Evolutionary conservation across 108 stramenopile genomes (phyloP), one percentile per base, ranked within the genome.

Genomic region (Epipyxis sp.): DNA sequence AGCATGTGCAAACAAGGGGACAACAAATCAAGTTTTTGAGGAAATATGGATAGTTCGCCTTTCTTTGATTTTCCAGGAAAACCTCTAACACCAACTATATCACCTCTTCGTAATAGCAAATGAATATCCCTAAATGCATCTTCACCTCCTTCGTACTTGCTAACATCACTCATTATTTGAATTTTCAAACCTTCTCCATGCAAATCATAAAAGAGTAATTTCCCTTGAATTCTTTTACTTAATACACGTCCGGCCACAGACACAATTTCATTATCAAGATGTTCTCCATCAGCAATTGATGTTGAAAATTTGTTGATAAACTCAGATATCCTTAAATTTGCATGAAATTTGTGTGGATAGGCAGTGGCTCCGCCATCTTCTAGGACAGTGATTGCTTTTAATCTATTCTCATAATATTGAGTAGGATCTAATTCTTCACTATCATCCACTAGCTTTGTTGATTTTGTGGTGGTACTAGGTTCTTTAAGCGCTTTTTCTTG

Each of bases 291-390:
- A 13, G 84, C 81, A 29, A 91, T 93, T 34, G 90, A 85, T 77
- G 86, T 45, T 37, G 85, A 82, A 86, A 85, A 97, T 77, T 90
- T 88, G 40, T 81, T 82, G 40, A 85, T 86, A 77, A 91, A 98
- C 71, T 95, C 96, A 16, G 96, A 94, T 69, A 98, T 78, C 59
- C 93, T 88, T 69, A 86, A 89, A 69, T 90, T 88, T 0, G 93
- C 93, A 59, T 90, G 86, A 81, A 97, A 99, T 90, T 99, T 99
- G 93, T 99, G 96, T 0, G 98, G 98, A 81, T 96, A 99, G n/a
- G 95, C 91, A 81, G 91, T 94, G 59, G 68, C 76, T 3, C 95
- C 98, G 6, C 89, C 82, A 81, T 82, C 85, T 79, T 96, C 89
- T 79, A 96, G 83, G 68, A 87, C 86, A 32, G 86, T 87, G 37